Percentiles rank a stretch among this genome's conserved stretches.
phyloP scores from a whole-genome alignment of 2,329 filamentous ascomycete genomes.

The Monosporascus ibericus region DNA sequence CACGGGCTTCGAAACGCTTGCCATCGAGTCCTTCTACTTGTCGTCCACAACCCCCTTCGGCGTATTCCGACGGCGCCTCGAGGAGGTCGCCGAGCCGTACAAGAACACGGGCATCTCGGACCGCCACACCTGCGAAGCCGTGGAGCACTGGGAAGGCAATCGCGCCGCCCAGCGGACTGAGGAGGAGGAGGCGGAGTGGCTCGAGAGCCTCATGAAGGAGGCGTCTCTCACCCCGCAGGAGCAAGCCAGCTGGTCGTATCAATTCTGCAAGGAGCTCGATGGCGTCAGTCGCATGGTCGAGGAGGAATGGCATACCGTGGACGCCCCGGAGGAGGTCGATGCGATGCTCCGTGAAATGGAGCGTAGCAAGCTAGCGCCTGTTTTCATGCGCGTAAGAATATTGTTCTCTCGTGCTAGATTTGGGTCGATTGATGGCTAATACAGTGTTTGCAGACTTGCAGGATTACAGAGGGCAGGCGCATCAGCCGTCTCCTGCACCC shows the following conservation, averaged over 20 bases:
- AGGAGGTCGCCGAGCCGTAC: slow-evolving; percentile 3
- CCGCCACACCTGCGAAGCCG: neutral
- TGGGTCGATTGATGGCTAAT: neutral
- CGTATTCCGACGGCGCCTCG: slow-evolving; percentile 1
- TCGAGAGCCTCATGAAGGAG: neutral
- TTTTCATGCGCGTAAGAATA: slow-evolving; percentile 6
- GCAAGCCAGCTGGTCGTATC: slow-evolving; percentile 6
- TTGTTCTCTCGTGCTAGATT: neutral
- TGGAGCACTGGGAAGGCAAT: too few species aligned
- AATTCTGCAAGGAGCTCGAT: neutral
- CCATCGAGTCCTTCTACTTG: neutral
- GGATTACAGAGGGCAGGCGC: neutral
- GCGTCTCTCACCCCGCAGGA: neutral
- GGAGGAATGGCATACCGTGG: slow-evolving; percentile 1
- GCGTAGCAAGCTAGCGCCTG: neutral
- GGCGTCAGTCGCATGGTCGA: neutral
- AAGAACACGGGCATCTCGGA: neutral
- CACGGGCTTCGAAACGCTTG: neutral
- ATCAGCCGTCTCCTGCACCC: too few species aligned
- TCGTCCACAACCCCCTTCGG: neutral
- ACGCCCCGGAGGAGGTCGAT: slow-evolving; percentile 5
- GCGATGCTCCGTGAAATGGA: slow-evolving; percentile 5
- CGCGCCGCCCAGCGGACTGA: too few species aligned
- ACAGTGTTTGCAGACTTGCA: slow-evolving; percentile 3
- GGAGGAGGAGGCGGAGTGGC: too few species aligned